Percentiles rank a stretch among this genome's conserved stretches.
Evolutionary conservation across 257 asterid genomes (phyloP).

Genomic region (Cinchona pubescens): DNA sequence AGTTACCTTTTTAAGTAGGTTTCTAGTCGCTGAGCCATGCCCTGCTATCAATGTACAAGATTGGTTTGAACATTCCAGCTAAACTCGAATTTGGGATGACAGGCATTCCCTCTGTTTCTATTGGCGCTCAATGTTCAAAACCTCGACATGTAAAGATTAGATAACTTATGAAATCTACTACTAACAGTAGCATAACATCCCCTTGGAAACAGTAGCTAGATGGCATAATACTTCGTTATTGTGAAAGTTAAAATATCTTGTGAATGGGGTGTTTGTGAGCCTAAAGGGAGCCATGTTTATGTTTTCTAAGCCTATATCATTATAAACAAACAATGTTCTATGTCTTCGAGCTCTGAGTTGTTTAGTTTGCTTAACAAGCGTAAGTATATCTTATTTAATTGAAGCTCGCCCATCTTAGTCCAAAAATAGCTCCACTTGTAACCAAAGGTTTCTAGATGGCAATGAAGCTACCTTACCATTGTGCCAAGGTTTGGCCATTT

Average conservation of each 20-base stretch:
- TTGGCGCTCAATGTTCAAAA: too few relatives aligned
- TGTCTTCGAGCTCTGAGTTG: neutral
- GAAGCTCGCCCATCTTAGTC: neutral
- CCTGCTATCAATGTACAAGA: neutral
- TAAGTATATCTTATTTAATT: neutral
- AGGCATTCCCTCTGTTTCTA: neutral
- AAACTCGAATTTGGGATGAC: neutral
- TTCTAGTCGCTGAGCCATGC: neutral
- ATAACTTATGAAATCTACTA: too few relatives aligned
- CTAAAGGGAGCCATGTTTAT: neutral
- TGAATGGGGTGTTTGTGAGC: neutral
- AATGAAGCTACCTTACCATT: neutral
- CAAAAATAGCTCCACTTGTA: neutral
- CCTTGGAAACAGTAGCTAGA: neutral
- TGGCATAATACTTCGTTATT: neutral
- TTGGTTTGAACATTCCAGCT: neutral
- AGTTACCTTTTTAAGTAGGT: neutral
- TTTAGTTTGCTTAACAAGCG: neutral
- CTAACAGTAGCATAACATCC: neutral
- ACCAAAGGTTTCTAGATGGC: neutral
- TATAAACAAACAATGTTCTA: neutral
- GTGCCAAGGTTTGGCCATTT: conserved; percentile 7
- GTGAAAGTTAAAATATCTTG: neutral
- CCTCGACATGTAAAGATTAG: neutral
- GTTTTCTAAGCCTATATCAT: neutral